phyloP scores from a whole-genome alignment of 805 yeast species.

The Myxozyma monticola region DNA sequence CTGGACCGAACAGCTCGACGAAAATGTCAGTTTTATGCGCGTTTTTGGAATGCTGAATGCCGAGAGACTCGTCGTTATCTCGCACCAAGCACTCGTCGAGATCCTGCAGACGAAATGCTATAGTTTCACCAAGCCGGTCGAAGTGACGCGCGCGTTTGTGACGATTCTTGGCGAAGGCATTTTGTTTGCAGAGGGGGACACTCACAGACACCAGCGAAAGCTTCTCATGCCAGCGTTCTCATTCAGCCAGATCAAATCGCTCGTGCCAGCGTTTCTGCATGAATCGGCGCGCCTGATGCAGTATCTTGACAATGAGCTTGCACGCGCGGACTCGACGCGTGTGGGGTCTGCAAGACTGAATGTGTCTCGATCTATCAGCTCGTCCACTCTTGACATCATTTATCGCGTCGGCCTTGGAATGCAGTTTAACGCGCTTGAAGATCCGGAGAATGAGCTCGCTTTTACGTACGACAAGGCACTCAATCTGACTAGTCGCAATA shows the following conservation, averaged over 20 bases:
- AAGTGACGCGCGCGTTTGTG: conserved; percentile 17
- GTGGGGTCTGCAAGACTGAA: neutral
- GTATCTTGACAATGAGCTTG: neutral
- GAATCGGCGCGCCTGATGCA: conserved; percentile 4
- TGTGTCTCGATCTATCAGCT: conserved; percentile 1
- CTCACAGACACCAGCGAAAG: conserved; percentile 22
- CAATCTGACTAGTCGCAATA: neutral
- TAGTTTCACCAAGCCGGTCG: conserved; percentile 19
- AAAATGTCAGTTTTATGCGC: too few relatives aligned
- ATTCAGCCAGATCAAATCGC: conserved; percentile 5
- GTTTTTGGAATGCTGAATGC: conserved; percentile 6
- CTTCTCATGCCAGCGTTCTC: conserved; percentile 26
- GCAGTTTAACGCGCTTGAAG: conserved; percentile 12
- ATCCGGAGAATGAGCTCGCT: conserved; percentile 18
- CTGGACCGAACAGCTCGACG: too few relatives aligned
- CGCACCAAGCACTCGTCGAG: conserved; percentile 13
- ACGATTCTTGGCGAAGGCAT: conserved; percentile 24
- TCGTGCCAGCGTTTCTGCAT: conserved; percentile 19
- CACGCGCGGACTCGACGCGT: too few relatives aligned
- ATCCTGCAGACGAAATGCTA: conserved; percentile 19
- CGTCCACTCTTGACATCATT: conserved; percentile 19
- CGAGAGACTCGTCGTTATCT: conserved; percentile 12
- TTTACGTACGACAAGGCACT: conserved; percentile 5
- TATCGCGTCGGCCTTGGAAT: conserved; percentile 16
- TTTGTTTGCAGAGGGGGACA: conserved; percentile 26